Base-by-base conservation (phyloP, 2,329 filamentous ascomycete species). In the Exophiala oligosperma region DNA sequence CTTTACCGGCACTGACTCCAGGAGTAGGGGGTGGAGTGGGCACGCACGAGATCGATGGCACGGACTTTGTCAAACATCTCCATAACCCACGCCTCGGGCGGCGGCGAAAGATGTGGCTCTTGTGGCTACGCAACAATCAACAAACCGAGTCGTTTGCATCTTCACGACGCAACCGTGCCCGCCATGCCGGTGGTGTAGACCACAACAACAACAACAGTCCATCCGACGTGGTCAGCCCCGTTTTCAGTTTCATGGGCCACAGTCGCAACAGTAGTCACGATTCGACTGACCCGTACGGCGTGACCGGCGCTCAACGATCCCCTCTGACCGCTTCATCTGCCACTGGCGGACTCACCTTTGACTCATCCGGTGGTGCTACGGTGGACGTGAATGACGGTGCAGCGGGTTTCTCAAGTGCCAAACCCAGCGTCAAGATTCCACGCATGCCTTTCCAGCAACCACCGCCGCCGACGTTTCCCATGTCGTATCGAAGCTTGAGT, bases 41-140 rank as follows among this genome's bases (percentile, higher is more conserved):
- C 6, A 12, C 12, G n/a, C 43, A 11, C 40, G 59, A 54, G 1
- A 60, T 64, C 54, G 57, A 66, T 44, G 52, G 56, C 38, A 40
- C 44, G 12, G 60, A 64, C 43, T 66, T 68, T 38, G 24, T 62
- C 2, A 44, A 52, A 11, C 60, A 65, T 35, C 52, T 68, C 6
- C 50, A 44, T 6, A 56, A 59, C 14, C 66, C 66, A 23, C 54
- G 49, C 8, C 40, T 58, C 17, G 64, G 65, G 11, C 60, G 57
- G 5, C 59, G 61, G n/a, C 54, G 65, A 12, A 67, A 65, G 46
- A 49, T 56, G 44, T 68, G 62, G 62, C 61, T 66, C 12, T 56
- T 66, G 46, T 67, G 65, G 64, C 61, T 67, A 8, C 62, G 64
- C 37, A 64, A 64, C 47, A 51, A 52, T 29, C 63, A 67, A 38